Evolutionary conservation across 768 basidiomycete genomes (phyloP), one percentile per base, ranked within the genome.

Genomic region (Leccinum imitatum): DNA sequence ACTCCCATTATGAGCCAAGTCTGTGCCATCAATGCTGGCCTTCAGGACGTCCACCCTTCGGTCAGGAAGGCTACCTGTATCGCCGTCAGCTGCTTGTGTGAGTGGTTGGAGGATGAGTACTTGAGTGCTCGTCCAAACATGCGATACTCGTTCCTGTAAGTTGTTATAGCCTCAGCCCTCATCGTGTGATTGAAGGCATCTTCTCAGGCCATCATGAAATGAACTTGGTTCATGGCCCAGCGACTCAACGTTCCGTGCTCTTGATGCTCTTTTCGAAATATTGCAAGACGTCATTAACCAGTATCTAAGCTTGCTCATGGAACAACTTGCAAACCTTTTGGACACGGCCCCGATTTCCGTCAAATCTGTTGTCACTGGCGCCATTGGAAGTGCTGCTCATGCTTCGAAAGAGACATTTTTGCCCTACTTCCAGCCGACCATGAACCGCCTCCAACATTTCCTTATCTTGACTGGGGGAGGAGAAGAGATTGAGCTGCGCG

Each of bases 31-130:
- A 91, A 97, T 70, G 80, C 84, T 53, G 95, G 95, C 65, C 84
- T 99, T 33, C 83, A 82, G 61, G 97, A 99, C 71, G 72, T 77
- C 41, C 94, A 98, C 68, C 81, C 89, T 14, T 82, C 84, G 13
- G 97, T 99, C 54, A 83, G 95, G 70, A 97, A 95, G 74, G 96
- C 97, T 2, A 89, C 91, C n/a, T 98, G 96, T 75, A 86, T 94
- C 59, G 93, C 94, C 21, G 89, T 99, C 65, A 93, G 93, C 68
- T 98, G 95, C 76, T 76, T 98, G 55, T 98, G 95, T 73, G 97
- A 99, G 76, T 97, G 94, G 92, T 80, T 98, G 23, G 93, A 95
- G 65, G 96, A 98, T 25, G 25, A 25, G 25, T 25, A 25, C 25
- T 25, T 27, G 93, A 95, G 64, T 95, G 93, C 70, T 85, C 89